Percentiles rank a stretch among this genome's conserved stretches.
These are phyloP conservation scores for Xylaria castorea DNA, from an alignment of 495 filamentous ascomycete genomes.

Conservation along the genomic window DNA sequence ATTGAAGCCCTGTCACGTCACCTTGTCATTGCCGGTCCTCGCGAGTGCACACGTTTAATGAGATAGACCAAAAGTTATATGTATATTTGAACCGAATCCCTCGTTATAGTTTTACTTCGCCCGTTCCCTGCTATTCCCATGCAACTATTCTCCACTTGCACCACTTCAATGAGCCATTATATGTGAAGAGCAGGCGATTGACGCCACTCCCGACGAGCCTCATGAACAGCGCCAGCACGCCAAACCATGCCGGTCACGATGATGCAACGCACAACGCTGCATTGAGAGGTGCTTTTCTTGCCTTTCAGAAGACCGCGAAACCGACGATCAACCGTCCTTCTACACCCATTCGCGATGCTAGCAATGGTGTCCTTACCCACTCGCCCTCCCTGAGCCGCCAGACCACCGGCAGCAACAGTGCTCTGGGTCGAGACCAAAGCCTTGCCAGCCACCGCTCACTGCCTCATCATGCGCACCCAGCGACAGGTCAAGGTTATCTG, in stretches of 20 bases:
- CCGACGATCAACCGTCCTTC: constrained; percentile 11
- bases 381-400: constrained; percentile 32
- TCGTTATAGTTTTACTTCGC: not conserved
- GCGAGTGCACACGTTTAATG: not conserved
- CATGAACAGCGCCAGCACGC: constrained; percentile 38
- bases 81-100: not conserved
- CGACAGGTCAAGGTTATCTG: constrained; percentile 27
- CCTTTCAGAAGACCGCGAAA: constrained; percentile 49
- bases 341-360: not conserved
- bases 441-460: constrained; percentile 21
- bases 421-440: constrained; percentile 15
- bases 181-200: constrained; percentile 6
- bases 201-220: constrained; percentile 22
- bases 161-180: constrained; percentile 19
- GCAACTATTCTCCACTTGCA: not conserved
- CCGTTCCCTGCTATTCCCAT: not conserved
- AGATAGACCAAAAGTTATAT: not conserved
- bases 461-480: constrained; percentile 23
- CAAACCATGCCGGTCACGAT: constrained; percentile 32
- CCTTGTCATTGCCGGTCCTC: not conserved
- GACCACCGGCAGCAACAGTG: constrained; percentile 29
- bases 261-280: constrained; percentile 45
- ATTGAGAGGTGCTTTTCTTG: constrained; percentile 55
- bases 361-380: constrained; percentile 24
- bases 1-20: not conserved